Percentiles rank a stretch among this genome's conserved stretches.
phyloP scores from a whole-genome alignment of 257 asterid species.

The Solanum tacnaense region DNA sequence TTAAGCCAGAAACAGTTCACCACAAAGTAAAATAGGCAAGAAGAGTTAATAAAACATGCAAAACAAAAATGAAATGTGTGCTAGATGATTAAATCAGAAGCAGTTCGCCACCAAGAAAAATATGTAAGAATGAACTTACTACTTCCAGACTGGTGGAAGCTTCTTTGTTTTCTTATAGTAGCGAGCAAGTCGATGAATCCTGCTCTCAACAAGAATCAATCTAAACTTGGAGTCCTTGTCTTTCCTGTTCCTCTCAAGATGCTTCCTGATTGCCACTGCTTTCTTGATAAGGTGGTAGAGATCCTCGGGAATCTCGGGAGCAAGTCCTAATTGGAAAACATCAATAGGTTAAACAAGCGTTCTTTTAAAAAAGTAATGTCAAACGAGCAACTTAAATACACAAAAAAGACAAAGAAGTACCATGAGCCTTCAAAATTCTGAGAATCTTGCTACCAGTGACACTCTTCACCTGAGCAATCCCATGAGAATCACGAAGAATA shows the following conservation, averaged over 20 bases:
- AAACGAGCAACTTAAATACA: not conserved
- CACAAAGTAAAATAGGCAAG: not conserved
- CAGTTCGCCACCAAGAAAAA: not conserved
- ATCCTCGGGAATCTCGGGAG: constrained; percentile 33
- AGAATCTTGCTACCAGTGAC: constrained; percentile 30
- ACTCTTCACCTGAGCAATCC: constrained; percentile 36
- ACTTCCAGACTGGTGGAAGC: constrained; percentile 38
- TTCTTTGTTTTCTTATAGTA: constrained; percentile 38
- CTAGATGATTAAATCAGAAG: not conserved
- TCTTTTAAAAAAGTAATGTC: too few species aligned
- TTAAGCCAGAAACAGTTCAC: not conserved
- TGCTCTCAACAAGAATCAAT: constrained; percentile 37
- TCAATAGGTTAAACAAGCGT: not conserved
- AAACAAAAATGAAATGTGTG: not conserved
- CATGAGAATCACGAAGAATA: constrained; percentile 35
- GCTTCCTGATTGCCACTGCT: constrained; percentile 37
- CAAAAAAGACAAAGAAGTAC: not conserved
- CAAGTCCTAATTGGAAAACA: constrained; percentile 13
- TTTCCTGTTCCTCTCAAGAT: constrained; percentile 31
- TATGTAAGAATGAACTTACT: constrained; percentile 8
- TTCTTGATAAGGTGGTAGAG: constrained; percentile 31
- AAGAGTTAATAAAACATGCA: not conserved
- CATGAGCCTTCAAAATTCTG: constrained; percentile 28
- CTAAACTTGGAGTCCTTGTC: constrained; percentile 34
- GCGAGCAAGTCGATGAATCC: constrained; percentile 31